Base-by-base conservation (phyloP, 805 yeast species). In the Candida oleophila region DNA sequence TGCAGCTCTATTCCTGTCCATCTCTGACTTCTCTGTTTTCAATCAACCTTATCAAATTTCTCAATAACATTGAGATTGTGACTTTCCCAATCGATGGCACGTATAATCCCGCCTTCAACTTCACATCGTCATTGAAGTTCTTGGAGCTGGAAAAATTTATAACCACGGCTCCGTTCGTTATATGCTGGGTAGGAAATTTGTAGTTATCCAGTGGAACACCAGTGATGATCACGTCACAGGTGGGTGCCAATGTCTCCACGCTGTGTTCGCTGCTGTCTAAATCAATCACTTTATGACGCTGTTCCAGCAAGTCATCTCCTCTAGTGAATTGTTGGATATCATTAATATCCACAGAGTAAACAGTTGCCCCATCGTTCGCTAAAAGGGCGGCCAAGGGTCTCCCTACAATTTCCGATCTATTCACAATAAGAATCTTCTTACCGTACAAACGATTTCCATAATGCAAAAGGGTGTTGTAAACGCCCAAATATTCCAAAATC, bases 21-120 rank as follows among this genome's bases (percentile, higher is more conserved):
- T 46, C 25, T 48, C 71, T 56, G 33, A 59, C 57, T 43, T 55
- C 41, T 49, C 77, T 79, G 71, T 94, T 91, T 42, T 85, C 83
- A 53, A 87, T 80, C 53, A 94, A 73, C 55, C 99, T 80, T 48
- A 94, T 68, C 67, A 94, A 73, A 64, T 94, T 94, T 65, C 99
- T 82, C 66, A 94, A 71, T 37, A 94, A 71, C 97, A 94, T 94
- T 49, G 96, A 81, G 51, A 94, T 91, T 34, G 99, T 94, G 30
- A 94, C 98, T 66, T 94, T 94, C 15, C 99, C 99, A 25, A 90
- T 89, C 60, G 89, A 85, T 15, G 99, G 98, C 32, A 94, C 97
- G 61, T 92, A 94, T 38, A 94, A 71, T 1, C 96, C 85, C 4
- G 99, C 98, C 55, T 80, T 85, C 44, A 78, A 78, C 69, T 92